Base-by-base conservation (phyloP, 2,329 filamentous ascomycete species). In the Xylaria sp. region DNA sequence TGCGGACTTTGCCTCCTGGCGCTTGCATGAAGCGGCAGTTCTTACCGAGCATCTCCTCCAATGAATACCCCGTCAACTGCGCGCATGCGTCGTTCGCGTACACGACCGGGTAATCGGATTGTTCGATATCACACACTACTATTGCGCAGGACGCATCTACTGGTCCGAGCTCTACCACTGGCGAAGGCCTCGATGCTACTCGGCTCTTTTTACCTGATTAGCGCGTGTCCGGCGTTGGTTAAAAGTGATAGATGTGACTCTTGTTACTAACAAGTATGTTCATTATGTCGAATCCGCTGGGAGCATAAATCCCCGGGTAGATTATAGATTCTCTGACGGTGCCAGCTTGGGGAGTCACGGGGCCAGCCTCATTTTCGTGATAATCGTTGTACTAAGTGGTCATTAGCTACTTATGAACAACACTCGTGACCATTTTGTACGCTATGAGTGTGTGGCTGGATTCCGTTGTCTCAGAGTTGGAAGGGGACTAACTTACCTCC, bases 1-100 rank as follows among this genome's bases (percentile, higher is more conserved):
- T 79, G 64, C 86, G 80, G 48, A 92, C 87, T 66, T 87, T 86
- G 4, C 91, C 91, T 59, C 90, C 89, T 0, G 93, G 92, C 0
- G 88, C 88, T 77, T 97, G 94, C 16, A 97, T 84, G 76, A 97
- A 97, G 12, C 93, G 91, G 77, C 93, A 97, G 78, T 97, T 97
- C 54, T 87, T 85, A 13, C 93, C 93, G 4, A 94, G 79, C 29
- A 93, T 91, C 80, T 97, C 94, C 67, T 87, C 82, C 69, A 87
- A 85, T 0, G 87, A 87, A 79, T 97, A 97, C 32, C 93, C 93
- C 0, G 93, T 97, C 71, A 97, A 82, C 6, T 90, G 84, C 74
- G 90, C 87, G 78, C 97, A 97, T 35, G 92, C 87, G 5, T 94
- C 92, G 0, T 93, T 95, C 72, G 90, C 93, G 78, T 97, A 97